Evolutionary conservation across 768 basidiomycete species (phyloP).

Genomic region (Rubroboletus satanas): DNA sequence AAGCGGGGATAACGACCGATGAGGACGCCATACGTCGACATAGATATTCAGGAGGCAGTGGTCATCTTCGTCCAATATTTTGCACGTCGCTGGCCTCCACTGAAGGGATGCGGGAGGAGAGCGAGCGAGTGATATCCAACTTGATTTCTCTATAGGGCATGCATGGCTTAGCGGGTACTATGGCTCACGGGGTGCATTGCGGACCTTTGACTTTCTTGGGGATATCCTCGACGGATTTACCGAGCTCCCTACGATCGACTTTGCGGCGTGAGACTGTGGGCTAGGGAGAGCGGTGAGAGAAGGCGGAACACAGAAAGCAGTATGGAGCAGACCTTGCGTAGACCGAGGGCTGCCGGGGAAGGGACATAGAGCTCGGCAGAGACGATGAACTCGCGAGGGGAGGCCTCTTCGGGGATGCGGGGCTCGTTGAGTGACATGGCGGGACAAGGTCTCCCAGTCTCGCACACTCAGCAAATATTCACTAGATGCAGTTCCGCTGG

Average conservation of each 20-base stretch:
- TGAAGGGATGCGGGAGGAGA: conserved; percentile 50
- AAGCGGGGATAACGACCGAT: neutral
- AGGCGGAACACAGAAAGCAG: neutral
- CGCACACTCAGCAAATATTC: neutral
- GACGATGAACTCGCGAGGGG: conserved; percentile 52
- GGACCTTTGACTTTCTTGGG: conserved; percentile 60
- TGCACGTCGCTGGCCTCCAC: conserved; percentile 74
- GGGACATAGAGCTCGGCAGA: conserved; percentile 63
- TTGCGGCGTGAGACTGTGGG: conserved; percentile 49
- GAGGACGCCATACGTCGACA: conserved; percentile 52
- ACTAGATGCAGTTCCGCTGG: neutral
- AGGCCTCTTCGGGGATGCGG: conserved; percentile 2
- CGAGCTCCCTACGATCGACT: conserved; percentile 47
- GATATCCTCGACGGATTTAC: conserved; percentile 39
- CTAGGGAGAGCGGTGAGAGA: conserved; percentile 28
- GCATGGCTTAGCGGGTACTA: neutral
- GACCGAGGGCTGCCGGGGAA: conserved; percentile 42
- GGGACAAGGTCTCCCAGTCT: neutral
- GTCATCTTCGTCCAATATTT: conserved; percentile 62
- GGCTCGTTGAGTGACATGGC: conserved; percentile 14
- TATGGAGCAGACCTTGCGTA: conserved; percentile 52
- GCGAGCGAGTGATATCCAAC: conserved; percentile 62
- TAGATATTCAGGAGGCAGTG: conserved; percentile 70
- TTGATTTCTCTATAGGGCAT: conserved; percentile 56
- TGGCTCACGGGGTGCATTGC: conserved; percentile 4